phyloP scores from a whole-genome alignment of 192 early-diverging fungal species.

The Gonapodya prolifera region DNA sequence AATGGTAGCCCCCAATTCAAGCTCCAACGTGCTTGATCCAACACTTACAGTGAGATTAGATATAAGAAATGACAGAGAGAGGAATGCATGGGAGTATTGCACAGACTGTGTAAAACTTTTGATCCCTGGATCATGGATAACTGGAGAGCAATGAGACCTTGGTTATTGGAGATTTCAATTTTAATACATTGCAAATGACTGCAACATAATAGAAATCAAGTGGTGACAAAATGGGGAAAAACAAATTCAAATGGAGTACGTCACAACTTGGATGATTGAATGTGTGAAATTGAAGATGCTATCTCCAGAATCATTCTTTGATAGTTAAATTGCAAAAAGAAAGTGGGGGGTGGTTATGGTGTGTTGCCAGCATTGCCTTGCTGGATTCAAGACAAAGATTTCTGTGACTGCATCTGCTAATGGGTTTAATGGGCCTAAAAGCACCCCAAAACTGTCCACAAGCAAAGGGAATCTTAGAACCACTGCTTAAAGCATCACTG shows the following conservation, averaged over 20 bases:
- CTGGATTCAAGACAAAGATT: neutral
- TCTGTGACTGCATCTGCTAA: neutral
- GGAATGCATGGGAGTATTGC: neutral
- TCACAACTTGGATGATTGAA: conserved; percentile 21
- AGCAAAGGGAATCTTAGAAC: neutral
- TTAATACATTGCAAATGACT: neutral
- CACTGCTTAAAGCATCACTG: neutral
- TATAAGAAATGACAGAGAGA: neutral
- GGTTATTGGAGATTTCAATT: neutral
- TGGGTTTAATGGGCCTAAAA: neutral
- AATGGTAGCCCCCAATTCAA: neutral
- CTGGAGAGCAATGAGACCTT: neutral
- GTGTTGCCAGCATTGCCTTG: neutral
- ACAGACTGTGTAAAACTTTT: neutral
- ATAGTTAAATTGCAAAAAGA: conserved; percentile 25
- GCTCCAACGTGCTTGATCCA: neutral
- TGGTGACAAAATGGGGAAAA: neutral
- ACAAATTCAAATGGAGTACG: conserved; percentile 24
- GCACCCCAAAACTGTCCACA: conserved; percentile 17
- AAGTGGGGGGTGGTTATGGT: conserved; percentile 20
- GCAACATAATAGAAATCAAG: neutral
- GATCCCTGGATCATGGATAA: neutral
- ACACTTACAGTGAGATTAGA: neutral
- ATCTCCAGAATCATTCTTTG: conserved; percentile 22
- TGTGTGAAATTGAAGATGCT: conserved; percentile 12